Conservation (phyloP, 805 yeast genomes). For the Metschnikowia shivogae region DNA sequence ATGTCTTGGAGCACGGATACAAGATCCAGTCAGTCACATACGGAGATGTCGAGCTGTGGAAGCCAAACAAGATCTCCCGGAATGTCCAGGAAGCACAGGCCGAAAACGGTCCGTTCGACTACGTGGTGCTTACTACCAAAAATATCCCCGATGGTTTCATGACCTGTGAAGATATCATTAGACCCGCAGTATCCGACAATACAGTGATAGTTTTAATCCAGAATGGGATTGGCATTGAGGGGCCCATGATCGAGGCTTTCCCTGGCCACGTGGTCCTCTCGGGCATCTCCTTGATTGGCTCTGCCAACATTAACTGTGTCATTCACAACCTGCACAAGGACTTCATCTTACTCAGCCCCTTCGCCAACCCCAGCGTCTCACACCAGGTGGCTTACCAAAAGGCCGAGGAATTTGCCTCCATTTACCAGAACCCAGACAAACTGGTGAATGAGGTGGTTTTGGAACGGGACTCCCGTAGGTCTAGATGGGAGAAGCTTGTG, state of each 20-base stretch:
- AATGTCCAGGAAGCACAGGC: conserved; percentile 13
- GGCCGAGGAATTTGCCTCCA: conserved; percentile 21
- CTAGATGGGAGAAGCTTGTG: conserved; percentile 39
- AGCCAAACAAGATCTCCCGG: conserved; percentile 12
- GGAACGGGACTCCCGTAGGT: conserved; percentile 28
- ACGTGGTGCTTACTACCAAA: conserved; percentile 32
- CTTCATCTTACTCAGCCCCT: conserved; percentile 48
- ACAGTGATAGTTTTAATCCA: conserved; percentile 57
- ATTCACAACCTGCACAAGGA: conserved; percentile 51
- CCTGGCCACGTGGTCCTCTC: conserved; percentile 52
- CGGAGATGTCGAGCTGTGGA: conserved; percentile 14
- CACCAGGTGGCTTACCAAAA: conserved; percentile 12
- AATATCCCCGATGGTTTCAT: conserved; percentile 29
- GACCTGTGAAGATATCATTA: conserved; percentile 40
- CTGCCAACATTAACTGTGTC: conserved; percentile 47
- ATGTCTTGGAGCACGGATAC: conserved; percentile 13
- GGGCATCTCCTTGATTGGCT: conserved; percentile 62
- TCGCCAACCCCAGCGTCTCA: conserved; percentile 28
- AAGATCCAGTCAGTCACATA: conserved; percentile 15
- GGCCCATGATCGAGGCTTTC: conserved; percentile 47
- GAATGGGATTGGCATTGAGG: conserved; percentile 63
- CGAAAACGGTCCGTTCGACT: conserved; percentile 23
- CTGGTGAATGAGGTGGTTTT: conserved; percentile 20
- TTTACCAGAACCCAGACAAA: conserved; percentile 27
- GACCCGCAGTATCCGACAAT: conserved; percentile 22